These are phyloP conservation scores for Leptodermis oblonga DNA, from an alignment of 257 asterid species.

Conservation along the genomic window DNA sequence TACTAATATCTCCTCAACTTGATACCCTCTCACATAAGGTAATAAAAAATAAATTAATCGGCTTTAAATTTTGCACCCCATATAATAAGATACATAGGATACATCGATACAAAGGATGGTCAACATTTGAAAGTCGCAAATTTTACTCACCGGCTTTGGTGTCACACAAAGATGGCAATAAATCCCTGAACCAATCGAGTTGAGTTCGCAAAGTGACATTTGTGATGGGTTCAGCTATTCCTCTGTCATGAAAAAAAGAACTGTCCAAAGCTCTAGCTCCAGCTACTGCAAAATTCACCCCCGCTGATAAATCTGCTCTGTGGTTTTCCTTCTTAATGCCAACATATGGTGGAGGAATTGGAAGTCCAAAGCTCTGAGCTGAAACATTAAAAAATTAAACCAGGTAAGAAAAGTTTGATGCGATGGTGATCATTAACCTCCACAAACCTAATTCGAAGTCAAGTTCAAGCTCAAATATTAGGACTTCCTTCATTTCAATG, in stretches of 20 bases:
- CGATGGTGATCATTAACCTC: no score
- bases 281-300: slow-evolving; percentile 43
- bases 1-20: no score
- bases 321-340: slow-evolving; percentile 10
- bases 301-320: background rate
- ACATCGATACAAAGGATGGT: no score
- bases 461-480: no score
- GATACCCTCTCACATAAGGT: no score
- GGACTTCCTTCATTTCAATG: no score
- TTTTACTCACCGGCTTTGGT: background rate
- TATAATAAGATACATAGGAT: no score
- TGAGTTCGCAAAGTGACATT: slow-evolving; percentile 34
- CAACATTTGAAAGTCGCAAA: no score
- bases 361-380: slow-evolving; percentile 39
- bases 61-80: no score
- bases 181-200: slow-evolving; percentile 35
- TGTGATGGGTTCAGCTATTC: slow-evolving; percentile 14
- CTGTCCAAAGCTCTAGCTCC: slow-evolving; percentile 38
- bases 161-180: slow-evolving; percentile 21
- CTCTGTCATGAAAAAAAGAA: slow-evolving; percentile 14
- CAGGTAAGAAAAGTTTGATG: background rate
- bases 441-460: no score
- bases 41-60: no score
- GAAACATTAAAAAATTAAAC: background rate
- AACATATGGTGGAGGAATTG: slow-evolving; percentile 32